Percentiles rank a stretch among this genome's conserved stretches.
These are phyloP conservation scores for Amanita rubescens DNA, from an alignment of 768 basidiomycete genomes.

Conservation along the genomic window DNA sequence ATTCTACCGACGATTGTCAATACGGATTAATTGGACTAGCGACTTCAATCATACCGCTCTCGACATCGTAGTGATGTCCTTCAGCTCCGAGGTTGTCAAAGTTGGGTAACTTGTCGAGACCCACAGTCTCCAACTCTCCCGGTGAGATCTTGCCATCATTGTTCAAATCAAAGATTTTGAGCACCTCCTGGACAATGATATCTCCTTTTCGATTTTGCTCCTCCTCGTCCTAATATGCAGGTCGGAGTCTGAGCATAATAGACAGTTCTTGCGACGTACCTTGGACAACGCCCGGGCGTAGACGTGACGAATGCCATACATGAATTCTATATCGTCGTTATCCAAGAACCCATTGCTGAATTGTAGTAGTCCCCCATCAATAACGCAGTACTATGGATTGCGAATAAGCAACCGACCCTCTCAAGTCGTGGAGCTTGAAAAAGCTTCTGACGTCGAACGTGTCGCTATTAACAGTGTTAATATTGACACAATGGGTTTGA, in stretches of 20 bases:
- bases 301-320: constrained; percentile 94
- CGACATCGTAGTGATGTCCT: constrained; percentile 89
- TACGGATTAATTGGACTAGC: not conserved
- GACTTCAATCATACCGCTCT: constrained; percentile 59
- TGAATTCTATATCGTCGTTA: constrained; percentile 83
- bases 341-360: constrained; percentile 76
- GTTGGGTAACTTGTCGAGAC: constrained; percentile 71
- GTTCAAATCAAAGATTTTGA: constrained; percentile 66
- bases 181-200: constrained; percentile 62
- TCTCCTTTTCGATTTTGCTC: constrained; percentile 82
- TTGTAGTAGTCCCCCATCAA: constrained; percentile 5
- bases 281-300: constrained; percentile 79
- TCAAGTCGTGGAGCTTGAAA: constrained; percentile 92
- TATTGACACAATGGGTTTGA: not conserved
- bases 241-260: not conserved
- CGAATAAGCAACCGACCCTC: constrained; percentile 42
- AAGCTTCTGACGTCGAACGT: constrained; percentile 82
- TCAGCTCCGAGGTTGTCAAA: constrained; percentile 82
- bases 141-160: constrained; percentile 61
- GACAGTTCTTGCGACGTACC: constrained; percentile 24
- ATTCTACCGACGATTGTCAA: constrained; percentile 41
- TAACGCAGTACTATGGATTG: not conserved
- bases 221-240: constrained; percentile 50
- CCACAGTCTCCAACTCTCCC: constrained; percentile 66
- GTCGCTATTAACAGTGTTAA: constrained; percentile 41